Percentiles rank a stretch among this genome's conserved stretches.
Conservation (phyloP, 176 grass and related monocot genomes). For the Bonia amplexicaulis region DNA sequence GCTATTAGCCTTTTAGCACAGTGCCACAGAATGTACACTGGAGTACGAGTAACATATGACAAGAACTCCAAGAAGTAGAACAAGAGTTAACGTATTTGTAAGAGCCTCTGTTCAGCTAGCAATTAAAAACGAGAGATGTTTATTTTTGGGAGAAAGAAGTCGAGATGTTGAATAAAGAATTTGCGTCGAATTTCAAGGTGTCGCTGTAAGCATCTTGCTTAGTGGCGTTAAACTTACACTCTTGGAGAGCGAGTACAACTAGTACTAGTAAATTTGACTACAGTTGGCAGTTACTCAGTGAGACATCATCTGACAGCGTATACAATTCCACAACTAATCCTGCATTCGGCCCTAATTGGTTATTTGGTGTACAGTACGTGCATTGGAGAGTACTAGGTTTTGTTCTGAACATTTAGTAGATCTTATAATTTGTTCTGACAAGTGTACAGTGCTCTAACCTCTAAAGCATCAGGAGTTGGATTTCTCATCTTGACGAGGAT, state of each 20-base stretch:
- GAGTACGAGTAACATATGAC: neutral
- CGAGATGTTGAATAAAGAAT: neutral
- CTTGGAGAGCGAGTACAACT: neutral
- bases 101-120: neutral
- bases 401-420: neutral
- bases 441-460: neutral
- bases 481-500: neutral
- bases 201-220: neutral
- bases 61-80: constrained; percentile 2
- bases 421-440: neutral
- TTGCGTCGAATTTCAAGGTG: neutral
- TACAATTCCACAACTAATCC: constrained; percentile 8
- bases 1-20: neutral
- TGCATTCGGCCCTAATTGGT: neutral
- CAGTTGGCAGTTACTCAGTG: neutral
- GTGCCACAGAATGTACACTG: constrained; percentile 27
- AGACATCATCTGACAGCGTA: neutral
- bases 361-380: neutral
- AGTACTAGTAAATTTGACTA: neutral
- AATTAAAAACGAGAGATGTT: neutral
- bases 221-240: neutral
- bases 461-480: neutral
- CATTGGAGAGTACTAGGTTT: neutral
- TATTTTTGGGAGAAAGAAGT: neutral
- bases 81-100: neutral